Percentiles rank a stretch among this genome's conserved stretches.
phyloP scores from a whole-genome alignment of 345 rosid species.

The Salix dunnii region DNA sequence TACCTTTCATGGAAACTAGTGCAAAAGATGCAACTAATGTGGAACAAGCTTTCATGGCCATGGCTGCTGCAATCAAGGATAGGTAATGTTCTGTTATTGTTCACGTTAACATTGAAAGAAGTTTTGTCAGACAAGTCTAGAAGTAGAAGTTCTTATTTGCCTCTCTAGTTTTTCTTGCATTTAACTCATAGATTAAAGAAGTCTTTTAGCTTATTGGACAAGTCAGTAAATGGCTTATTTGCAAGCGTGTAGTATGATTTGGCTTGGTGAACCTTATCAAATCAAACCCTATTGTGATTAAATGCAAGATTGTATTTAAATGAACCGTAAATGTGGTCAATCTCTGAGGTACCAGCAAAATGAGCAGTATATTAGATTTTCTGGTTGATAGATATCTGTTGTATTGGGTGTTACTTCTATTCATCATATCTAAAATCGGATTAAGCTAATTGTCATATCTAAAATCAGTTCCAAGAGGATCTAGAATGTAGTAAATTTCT shows the following conservation, averaged over 20 bases:
- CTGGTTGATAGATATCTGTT: background rate
- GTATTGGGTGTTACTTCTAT: background rate
- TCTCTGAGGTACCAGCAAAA: background rate
- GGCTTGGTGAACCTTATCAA: background rate
- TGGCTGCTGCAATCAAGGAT: slow-evolving; percentile 63
- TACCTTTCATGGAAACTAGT: slow-evolving; percentile 67
- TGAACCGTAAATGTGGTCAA: background rate
- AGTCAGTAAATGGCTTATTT: background rate
- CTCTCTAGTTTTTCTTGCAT: background rate
- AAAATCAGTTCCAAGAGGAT: background rate
- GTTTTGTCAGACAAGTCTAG: background rate
- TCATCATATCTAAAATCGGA: background rate
- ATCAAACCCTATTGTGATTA: background rate
- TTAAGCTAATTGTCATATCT: background rate
- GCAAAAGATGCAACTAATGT: slow-evolving; percentile 61
- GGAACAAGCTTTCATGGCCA: slow-evolving; percentile 68
- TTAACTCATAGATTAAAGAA: background rate
- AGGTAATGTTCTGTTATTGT: slow-evolving; percentile 27
- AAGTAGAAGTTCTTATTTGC: background rate
- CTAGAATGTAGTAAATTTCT: background rate
- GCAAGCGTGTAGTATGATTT: background rate
- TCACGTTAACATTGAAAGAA: background rate
- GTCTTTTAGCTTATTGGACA: background rate
- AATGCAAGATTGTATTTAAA: background rate
- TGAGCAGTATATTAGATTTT: background rate